Base-by-base conservation (phyloP, 1,284 basidiomycete species). In the Ceratobasidium sp. region DNA sequence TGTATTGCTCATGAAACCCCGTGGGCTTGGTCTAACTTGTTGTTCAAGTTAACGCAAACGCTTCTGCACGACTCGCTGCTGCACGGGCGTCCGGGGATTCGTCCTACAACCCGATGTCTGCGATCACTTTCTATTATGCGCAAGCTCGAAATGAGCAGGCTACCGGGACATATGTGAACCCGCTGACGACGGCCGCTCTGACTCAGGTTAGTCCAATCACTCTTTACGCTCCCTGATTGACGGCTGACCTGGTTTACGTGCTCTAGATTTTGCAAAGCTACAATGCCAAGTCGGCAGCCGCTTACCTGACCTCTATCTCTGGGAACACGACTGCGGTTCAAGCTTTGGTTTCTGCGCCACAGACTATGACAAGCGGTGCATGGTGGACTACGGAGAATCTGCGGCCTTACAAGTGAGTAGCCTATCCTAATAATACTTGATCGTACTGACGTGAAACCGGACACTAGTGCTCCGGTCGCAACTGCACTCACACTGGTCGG, bases 401-500 rank as follows among this genome's bases (percentile, higher is more conserved):
- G 3, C 81, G 87, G 27, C 86, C 87, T 0, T 88, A 86, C 81
- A 82, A 81, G 77, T 78, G 23, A 74, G 77, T 52, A 12, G 18
- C n/a, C 18, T 27, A n/a, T 55, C 20, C 41, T 20, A 30, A 3
- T 23, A 10, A 7, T 18, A 38, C 12, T 33, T 55, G n/a, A 23
- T 71, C 14, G 2, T 38, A 18, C 52, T 52, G 33, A 57, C 16
- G 5, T 33, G 20, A 3, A 10, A 2, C 14, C 35, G 35, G 60
- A n/a, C 41, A 38, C 52, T 60, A 78, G 77, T 52, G 83, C 85
- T 48, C 85, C 87, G 4, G 87, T 88, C 20, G 86, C 87, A 0
- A 82, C 83, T 18, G 88, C 88, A 1, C 84, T 88, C 54, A 85
- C 87, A 3, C 85, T 88, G 30, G 86, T 88, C 50, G 87, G 84